Base-by-base conservation (phyloP, 2,329 filamentous ascomycete genomes). In the Aspergillus terreus region DNA sequence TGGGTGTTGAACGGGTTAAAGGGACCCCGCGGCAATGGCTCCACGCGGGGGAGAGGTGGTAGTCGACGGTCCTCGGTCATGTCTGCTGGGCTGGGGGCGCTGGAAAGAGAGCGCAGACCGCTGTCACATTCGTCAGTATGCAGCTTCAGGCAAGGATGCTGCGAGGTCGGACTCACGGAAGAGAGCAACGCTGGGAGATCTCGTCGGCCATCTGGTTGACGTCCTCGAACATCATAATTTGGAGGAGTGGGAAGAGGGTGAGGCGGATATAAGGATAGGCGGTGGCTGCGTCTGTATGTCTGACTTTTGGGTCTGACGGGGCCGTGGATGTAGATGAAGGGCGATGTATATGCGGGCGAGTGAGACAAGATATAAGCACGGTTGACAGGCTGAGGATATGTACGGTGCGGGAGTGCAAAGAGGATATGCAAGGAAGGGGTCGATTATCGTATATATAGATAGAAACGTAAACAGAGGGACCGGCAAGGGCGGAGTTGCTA, bases 1-100 rank as follows among this genome's bases (percentile, higher is more conserved):
- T 60, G 67, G 27, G 60, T 53, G 6, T 62, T 62, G 58, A 71
- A 69, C 2, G 64, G 65, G 42, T 67, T 71, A 59, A 72, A 72
- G 17, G 69, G 67, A 6, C 70, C 70, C 17, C 68, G 67, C 41
- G 69, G 70, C 44, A 70, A 46, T 36, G 70, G 70, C 46, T 71
- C 65, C 35, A 65, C 64, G 17, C 63, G 67, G 33, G 70, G 70
- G 4, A 72, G 63, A 43, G 70, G 70, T 50, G 70, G 70, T 41
- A 72, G 52, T 25, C 67, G 66, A 44, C 69, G 68, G 53, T 69
- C 68, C 30, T 69, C 66, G 12, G 62, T 63, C 49, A 71, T 49
- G 15, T 65, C 65, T 46, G 53, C 49, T 44, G 63, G 55, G 46
- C 57, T 57, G 30, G 58, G 51, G 10, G 54, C 47, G 45, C 56